Evolutionary conservation across 2,329 filamentous ascomycete species (phyloP).

Genomic region (Ophiocordyceps camponoti-rufipedis): DNA sequence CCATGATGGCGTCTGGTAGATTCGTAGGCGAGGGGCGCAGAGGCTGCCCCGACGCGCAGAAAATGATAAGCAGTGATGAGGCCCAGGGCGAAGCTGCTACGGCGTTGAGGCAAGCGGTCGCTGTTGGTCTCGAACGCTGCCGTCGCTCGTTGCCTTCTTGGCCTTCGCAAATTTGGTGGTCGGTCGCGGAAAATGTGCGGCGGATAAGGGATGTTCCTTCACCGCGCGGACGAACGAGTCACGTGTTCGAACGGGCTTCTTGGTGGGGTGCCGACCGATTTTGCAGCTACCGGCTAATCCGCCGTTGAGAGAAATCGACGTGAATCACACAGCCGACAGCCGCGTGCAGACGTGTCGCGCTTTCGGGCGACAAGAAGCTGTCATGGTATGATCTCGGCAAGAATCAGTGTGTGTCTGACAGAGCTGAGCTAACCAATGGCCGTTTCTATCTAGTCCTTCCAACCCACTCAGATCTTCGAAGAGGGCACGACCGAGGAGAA

Average conservation of each 20-base stretch:
- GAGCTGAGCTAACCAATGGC: neutral
- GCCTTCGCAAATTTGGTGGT: constrained; percentile 20
- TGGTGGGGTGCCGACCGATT: neutral
- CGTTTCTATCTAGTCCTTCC: constrained; percentile 33
- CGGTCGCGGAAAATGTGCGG: constrained; percentile 18
- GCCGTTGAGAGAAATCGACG: neutral
- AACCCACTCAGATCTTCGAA: constrained; percentile 94
- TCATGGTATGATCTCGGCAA: neutral
- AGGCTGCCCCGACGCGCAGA: neutral
- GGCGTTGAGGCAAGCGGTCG: neutral
- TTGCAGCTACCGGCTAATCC: neutral
- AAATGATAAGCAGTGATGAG: neutral
- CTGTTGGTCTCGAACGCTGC: neutral
- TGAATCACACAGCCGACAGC: neutral
- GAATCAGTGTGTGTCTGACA: neutral
- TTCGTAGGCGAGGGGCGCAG: neutral
- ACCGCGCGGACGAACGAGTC: constrained; percentile 22
- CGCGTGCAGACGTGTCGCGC: neutral
- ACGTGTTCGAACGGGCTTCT: constrained; percentile 13
- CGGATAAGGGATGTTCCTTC: constrained; percentile 21
- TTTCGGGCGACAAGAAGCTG: neutral
- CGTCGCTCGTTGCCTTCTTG: neutral
- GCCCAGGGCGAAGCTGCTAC: neutral
- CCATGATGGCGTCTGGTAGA: constrained; percentile 48
- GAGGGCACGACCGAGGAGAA: constrained; percentile 96